Evolutionary conservation across 2,329 filamentous ascomycete species (phyloP).

Genomic region (Camillea tinctor): DNA sequence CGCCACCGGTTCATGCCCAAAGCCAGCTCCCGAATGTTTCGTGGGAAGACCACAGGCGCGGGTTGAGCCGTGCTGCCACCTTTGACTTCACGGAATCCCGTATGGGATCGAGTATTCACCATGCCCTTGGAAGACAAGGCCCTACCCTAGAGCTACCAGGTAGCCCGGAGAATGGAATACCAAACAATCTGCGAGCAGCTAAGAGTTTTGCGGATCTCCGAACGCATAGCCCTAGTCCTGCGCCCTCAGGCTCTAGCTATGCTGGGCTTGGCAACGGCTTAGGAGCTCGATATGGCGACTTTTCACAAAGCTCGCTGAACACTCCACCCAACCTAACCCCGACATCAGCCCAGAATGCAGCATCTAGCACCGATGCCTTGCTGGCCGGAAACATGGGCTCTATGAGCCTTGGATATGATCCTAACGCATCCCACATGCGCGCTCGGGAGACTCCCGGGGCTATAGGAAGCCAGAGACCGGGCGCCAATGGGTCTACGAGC

Average conservation of each 20-base stretch:
- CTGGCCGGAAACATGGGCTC: slow-evolving; percentile 37
- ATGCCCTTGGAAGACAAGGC: slow-evolving; percentile 74
- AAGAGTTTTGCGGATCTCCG: slow-evolving; percentile 96
- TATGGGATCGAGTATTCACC: slow-evolving; percentile 66
- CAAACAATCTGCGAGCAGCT: slow-evolving; percentile 83
- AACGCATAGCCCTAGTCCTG: slow-evolving; percentile 92
- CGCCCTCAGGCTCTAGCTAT: slow-evolving; percentile 85
- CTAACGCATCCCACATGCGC: slow-evolving; percentile 37
- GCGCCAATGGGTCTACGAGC: slow-evolving; percentile 43
- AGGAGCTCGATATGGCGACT: slow-evolving; percentile 35
- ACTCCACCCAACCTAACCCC: slow-evolving; percentile 36
- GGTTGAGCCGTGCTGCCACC: slow-evolving; percentile 89
- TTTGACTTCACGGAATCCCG: slow-evolving; percentile 86
- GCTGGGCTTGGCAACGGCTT: slow-evolving; percentile 48
- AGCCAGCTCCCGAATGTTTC: slow-evolving; percentile 58
- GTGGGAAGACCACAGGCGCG: slow-evolving; percentile 75
- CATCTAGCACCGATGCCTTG: slow-evolving; percentile 32
- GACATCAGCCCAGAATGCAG: slow-evolving; percentile 34
- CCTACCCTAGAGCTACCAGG: slow-evolving; percentile 88
- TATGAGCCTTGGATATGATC: slow-evolving; percentile 53
- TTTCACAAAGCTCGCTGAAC: slow-evolving; percentile 30
- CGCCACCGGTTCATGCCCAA: slow-evolving; percentile 56
- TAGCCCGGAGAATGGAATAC: slow-evolving; percentile 64
- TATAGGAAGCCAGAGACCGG: slow-evolving; percentile 64
- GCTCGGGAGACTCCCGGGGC: slow-evolving; percentile 55